Evolutionary conservation across 305 asterid species (phyloP).

Genomic region (Caryopteris hybrid): DNA sequence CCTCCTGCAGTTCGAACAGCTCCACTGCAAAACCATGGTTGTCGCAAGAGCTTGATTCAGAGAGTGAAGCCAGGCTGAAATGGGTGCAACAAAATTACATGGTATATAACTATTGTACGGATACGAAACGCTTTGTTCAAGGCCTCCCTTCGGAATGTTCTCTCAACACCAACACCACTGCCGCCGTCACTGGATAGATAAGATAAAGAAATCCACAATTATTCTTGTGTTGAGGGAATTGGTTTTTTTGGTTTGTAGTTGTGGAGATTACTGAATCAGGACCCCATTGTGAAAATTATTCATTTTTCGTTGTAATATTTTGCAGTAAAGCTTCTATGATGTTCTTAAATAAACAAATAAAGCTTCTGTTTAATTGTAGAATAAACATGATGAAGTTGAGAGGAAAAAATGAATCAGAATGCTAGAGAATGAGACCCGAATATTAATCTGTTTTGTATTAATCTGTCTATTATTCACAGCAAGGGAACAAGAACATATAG

Average conservation of each 20-base stretch:
- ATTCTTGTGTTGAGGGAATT: too few species aligned
- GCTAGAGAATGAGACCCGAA: too few species aligned
- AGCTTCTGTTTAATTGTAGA: too few species aligned
- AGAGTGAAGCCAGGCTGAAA: constrained; percentile 25
- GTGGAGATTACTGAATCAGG: background rate
- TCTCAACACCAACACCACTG: background rate
- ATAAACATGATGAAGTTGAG: too few species aligned
- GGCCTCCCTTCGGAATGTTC: constrained; percentile 48
- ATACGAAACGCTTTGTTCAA: constrained; percentile 39
- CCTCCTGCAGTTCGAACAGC: constrained; percentile 6
- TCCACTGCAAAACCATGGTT: constrained; percentile 12
- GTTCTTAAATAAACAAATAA: background rate
- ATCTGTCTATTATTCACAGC: too few species aligned
- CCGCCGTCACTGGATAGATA: background rate
- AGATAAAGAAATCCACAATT: too few species aligned
- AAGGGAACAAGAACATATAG: too few species aligned
- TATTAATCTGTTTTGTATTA: too few species aligned
- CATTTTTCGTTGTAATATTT: background rate
- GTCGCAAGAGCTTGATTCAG: constrained; percentile 29
- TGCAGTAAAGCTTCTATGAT: too few species aligned
- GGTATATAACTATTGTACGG: constrained; percentile 54
- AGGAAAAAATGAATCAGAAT: too few species aligned
- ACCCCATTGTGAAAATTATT: background rate
- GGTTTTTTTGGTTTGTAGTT: background rate
- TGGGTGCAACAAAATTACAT: constrained; percentile 45